Evolutionary conservation across 331 rosid genomes (phyloP), one percentile per base, ranked within the genome.

Genomic region (Malus hybrid): DNA sequence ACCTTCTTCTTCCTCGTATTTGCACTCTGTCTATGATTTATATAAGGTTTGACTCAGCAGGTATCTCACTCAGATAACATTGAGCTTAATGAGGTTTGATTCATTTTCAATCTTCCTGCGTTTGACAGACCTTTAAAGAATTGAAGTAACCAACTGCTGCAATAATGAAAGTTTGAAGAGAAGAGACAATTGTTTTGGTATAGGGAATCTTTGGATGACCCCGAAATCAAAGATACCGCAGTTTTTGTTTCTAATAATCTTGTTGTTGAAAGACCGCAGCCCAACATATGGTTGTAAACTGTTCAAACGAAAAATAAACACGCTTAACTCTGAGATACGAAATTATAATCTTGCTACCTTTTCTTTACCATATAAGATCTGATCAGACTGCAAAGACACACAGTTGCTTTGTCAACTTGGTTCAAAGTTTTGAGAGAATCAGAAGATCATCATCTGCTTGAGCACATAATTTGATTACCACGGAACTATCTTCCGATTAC

Each of bases 201-300:
- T 79, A 55, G 63, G 63, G 96, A 81, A 90, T 88, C 89, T 78
- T 74, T 10, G 7, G 79, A 66, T 52, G 78, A 80, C 77, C 77
- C 81, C 77, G 60, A 63, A 71, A 52, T 83, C 78, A 77, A 71
- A 58, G 93, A 88, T 90, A 78, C 93, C 77, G 63, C 66, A 20
- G 28, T 48, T 73, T 39, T 79, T 14, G 42, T 36, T 36, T 36
- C 0, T 36, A 36, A 24, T 61, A 61, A 34, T 52, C 42, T 55
- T 56, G 44, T 33, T 61, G 46, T 68, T 14, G 75, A 64, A 36
- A 72, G 53, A 73, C 81, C 33, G 46, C 52, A 66, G 77, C 80
- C 84, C 80, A 73, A 63, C 74, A 57, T n/a, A n/a, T 68, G 70
- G 11, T 58, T 67, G 82, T 61, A 28, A 52, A 32, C 6, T 76